These are phyloP conservation scores for Pythium vanterpoolii DNA, from an alignment of 352 stramenopile genomes.

Conservation along the genomic window DNA sequence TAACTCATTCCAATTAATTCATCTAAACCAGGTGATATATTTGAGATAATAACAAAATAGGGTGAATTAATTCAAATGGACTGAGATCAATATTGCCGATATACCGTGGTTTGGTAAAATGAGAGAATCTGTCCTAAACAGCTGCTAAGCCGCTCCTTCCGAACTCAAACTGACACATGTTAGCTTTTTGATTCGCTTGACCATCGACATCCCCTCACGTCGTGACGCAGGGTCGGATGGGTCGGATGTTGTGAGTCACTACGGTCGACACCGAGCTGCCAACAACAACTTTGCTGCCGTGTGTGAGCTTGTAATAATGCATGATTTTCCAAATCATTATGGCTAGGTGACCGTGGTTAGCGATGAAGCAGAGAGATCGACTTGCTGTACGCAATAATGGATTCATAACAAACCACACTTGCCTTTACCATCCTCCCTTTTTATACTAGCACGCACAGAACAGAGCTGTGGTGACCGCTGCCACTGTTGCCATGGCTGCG, in stretches of 20 bases:
- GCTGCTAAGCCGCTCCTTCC: not conserved
- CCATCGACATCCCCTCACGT: not conserved
- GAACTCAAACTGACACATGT: constrained; percentile 1
- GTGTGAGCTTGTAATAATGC: too few species aligned
- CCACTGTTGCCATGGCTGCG: not conserved
- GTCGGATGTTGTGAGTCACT: too few species aligned
- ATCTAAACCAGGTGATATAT: not conserved
- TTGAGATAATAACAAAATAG: not conserved
- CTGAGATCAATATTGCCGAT: not conserved
- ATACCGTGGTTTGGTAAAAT: not conserved
- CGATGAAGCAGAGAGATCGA: too few species aligned
- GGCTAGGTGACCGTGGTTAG: too few species aligned
- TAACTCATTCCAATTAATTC: constrained; percentile 5
- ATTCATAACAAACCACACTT: not conserved
- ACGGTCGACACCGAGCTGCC: too few species aligned
- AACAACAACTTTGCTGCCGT: too few species aligned
- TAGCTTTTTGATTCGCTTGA: not conserved
- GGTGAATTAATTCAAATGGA: too few species aligned
- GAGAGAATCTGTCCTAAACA: not conserved
- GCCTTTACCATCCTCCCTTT: not conserved
- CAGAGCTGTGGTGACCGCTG: not conserved
- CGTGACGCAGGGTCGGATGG: too few species aligned
- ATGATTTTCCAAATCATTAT: too few species aligned
- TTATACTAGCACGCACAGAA: not conserved
- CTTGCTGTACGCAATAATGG: too few species aligned